Evolutionary conservation across 2,329 filamentous ascomycete species (phyloP).

Genomic region (Ceratocystis eucalypticola): DNA sequence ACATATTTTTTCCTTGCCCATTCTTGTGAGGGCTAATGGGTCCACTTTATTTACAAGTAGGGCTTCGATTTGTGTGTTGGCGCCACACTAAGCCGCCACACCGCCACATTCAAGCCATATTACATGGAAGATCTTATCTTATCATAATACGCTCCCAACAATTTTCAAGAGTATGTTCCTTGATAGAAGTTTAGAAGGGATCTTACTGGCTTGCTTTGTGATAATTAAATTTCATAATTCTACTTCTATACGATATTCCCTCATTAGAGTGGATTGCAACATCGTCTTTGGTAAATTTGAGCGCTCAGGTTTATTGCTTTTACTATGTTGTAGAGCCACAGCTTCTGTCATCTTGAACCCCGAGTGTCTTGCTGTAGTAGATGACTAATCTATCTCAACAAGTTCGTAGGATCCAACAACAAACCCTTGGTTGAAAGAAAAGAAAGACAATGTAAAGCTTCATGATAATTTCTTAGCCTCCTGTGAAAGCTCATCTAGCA

Average conservation of each 20-base stretch:
- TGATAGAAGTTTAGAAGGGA: no score
- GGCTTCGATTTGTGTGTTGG: slow-evolving; percentile 11
- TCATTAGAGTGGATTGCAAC: neutral
- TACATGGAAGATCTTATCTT: neutral
- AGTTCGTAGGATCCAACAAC: slow-evolving; percentile 13
- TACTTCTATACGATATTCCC: no score
- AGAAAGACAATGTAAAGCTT: neutral
- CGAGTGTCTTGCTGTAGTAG: neutral
- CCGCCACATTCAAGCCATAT: neutral
- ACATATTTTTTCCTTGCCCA: slow-evolving; percentile 12
- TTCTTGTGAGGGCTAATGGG: slow-evolving; percentile 12
- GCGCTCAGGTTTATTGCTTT: neutral
- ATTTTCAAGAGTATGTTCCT: no score
- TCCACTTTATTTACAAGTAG: slow-evolving; percentile 13
- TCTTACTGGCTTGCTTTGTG: no score
- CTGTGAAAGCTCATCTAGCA: neutral
- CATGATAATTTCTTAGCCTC: neutral
- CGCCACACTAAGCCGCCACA: slow-evolving; percentile 5
- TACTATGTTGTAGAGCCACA: neutral
- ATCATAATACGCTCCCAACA: neutral
- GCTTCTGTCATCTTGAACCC: neutral
- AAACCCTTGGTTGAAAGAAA: neutral
- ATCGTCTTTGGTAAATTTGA: neutral
- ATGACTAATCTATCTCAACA: slow-evolving; percentile 19
- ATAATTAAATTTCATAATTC: neutral